Percentiles rank a stretch among this genome's conserved stretches.
Conservation (phyloP, 164 flowering plant genomes). For the Echeveria elegans region DNA sequence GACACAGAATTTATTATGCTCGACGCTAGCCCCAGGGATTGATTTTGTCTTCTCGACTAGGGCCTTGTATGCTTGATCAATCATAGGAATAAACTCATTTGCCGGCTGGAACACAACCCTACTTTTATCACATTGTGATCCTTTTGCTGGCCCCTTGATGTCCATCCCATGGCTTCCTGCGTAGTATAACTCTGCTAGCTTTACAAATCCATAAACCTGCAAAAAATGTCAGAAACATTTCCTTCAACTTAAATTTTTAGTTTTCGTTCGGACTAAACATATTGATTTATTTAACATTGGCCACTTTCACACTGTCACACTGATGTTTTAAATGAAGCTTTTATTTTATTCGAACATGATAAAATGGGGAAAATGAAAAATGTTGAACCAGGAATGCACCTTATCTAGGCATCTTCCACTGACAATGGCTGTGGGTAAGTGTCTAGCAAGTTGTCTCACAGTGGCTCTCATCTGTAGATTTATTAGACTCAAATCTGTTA, state of each 20-base stretch:
- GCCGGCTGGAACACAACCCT: neutral
- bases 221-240: neutral
- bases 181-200: neutral
- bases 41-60: constrained; percentile 65
- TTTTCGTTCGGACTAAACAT: too few relatives aligned
- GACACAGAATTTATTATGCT: constrained; percentile 82
- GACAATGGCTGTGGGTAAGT: neutral
- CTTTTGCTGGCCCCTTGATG: neutral
- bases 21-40: constrained; percentile 71
- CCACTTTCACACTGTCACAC: too few relatives aligned
- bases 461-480: neutral
- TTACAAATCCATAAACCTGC: neutral
- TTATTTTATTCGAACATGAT: too few relatives aligned
- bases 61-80: constrained; percentile 12
- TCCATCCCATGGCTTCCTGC: constrained; percentile 3
- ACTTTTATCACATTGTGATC: neutral
- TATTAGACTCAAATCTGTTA: neutral
- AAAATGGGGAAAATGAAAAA: neutral
- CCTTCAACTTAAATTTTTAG: too few relatives aligned
- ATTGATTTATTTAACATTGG: too few relatives aligned
- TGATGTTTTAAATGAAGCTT: too few relatives aligned
- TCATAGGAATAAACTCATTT: neutral
- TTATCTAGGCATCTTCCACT: neutral
- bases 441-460: constrained; percentile 3
- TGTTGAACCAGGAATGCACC: neutral